These are phyloP conservation scores for Neovahlkampfia damariscottae DNA, from an alignment of 78 protist species.

Conservation along the genomic window DNA sequence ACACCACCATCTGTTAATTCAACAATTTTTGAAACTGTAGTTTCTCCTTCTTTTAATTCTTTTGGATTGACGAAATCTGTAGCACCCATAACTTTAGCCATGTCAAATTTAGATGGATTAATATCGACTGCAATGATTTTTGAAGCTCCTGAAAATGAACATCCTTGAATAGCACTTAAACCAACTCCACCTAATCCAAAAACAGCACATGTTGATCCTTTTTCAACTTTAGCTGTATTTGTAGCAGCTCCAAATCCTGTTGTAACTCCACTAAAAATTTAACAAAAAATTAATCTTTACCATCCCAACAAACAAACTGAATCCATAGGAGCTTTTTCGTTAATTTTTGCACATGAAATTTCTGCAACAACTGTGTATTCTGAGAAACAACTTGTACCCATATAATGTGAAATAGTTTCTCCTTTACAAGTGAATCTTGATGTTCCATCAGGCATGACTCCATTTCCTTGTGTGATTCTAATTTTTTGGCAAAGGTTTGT, in stretches of 20 bases:
- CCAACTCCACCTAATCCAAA: constrained; percentile 72
- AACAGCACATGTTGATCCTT: constrained; percentile 40
- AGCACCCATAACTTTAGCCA: constrained; percentile 70
- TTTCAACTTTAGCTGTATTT: constrained; percentile 48
- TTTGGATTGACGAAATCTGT: constrained; percentile 79
- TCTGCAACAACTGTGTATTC: constrained; percentile 83
- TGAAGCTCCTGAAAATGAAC: constrained; percentile 40
- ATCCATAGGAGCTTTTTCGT: constrained; percentile 48
- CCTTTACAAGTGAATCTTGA: constrained; percentile 63
- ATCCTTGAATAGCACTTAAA: constrained; percentile 54
- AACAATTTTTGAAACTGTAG: not conserved
- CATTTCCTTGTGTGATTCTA: constrained; percentile 68
- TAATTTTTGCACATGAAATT: constrained; percentile 55
- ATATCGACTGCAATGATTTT: constrained; percentile 78
- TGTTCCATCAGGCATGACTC: constrained; percentile 79
- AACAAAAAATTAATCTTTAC: too few species aligned
- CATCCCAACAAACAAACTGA: constrained; percentile 54
- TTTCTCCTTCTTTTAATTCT: constrained; percentile 28
- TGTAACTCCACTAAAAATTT: constrained; percentile 58
- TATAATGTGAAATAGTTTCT: constrained; percentile 51
- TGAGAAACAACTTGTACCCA: constrained; percentile 66
- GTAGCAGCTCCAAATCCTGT: constrained; percentile 70
- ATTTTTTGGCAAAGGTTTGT: constrained; percentile 68
- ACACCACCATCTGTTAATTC: constrained; percentile 39
- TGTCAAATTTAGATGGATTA: constrained; percentile 55